Conservation (phyloP, 2,329 filamentous ascomycete species). For the Kalmusia sp. region DNA sequence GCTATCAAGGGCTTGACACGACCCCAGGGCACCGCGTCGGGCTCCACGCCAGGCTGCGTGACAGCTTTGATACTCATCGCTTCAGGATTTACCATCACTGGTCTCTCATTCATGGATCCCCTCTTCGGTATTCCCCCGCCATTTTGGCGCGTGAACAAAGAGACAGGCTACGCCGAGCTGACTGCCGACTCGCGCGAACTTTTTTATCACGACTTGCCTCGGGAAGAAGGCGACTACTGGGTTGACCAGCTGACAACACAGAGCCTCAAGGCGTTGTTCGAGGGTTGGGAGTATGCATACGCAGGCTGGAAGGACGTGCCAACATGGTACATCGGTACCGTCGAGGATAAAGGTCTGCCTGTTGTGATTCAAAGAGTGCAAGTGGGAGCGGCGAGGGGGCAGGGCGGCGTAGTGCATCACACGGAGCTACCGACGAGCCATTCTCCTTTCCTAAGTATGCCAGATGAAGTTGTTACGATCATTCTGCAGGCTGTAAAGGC, state of each 20-base stretch:
- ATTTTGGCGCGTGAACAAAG: constrained; percentile 16
- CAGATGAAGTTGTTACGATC: constrained; percentile 49
- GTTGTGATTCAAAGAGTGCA: constrained; percentile 48
- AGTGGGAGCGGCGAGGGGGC: constrained; percentile 49
- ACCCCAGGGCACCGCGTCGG: not conserved
- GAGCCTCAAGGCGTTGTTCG: constrained; percentile 53
- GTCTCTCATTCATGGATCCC: constrained; percentile 22
- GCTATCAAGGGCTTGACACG: constrained; percentile 53
- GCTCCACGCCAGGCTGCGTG: constrained; percentile 10
- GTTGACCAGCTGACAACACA: constrained; percentile 51
- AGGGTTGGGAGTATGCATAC: constrained; percentile 54
- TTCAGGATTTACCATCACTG: constrained; percentile 23
- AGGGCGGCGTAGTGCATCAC: constrained; percentile 45
- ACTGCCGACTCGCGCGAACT: constrained; percentile 47
- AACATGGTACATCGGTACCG: constrained; percentile 55
- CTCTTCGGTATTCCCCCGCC: constrained; percentile 19
- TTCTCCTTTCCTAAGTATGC: constrained; percentile 58
- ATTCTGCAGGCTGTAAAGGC: constrained; percentile 47
- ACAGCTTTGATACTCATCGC: constrained; percentile 21
- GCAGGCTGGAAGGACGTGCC: constrained; percentile 59
- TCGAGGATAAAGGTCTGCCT: constrained; percentile 52
- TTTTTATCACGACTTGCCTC: constrained; percentile 60
- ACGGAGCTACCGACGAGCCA: constrained; percentile 56
- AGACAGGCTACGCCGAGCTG: constrained; percentile 53
- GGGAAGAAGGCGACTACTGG: constrained; percentile 54